phyloP scores from a whole-genome alignment of 352 stramenopile genomes.

The Phytophthora brassicae region DNA sequence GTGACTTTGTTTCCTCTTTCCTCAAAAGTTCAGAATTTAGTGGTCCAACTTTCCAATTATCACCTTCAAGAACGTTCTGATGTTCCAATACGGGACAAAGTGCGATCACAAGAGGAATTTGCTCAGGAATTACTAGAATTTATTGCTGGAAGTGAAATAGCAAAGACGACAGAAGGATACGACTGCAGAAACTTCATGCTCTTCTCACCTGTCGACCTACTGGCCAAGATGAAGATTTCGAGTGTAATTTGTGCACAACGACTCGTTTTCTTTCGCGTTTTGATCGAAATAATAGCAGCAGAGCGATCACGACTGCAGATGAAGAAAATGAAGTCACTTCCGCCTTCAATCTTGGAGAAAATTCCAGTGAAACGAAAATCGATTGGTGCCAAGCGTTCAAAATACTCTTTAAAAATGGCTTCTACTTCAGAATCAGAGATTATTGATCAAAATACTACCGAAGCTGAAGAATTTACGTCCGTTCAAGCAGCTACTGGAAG shows the following conservation, averaged over 20 bases:
- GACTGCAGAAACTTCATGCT: constrained; percentile 20
- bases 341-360: neutral
- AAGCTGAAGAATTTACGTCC: neutral
- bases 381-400: constrained; percentile 6
- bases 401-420: neutral
- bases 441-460: neutral
- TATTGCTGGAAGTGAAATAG: constrained; percentile 13
- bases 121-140: constrained; percentile 18
- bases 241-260: constrained; percentile 56
- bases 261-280: constrained; percentile 58
- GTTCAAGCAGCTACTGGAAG: constrained; percentile 9
- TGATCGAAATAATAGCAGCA: constrained; percentile 38
- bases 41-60: constrained; percentile 38
- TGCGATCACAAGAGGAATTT: constrained; percentile 9
- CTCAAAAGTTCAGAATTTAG: constrained; percentile 37
- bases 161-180: neutral
- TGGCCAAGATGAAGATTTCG: constrained; percentile 35
- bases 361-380: constrained; percentile 1
- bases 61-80: constrained; percentile 12
- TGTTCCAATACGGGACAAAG: constrained; percentile 1
- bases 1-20: constrained; percentile 47
- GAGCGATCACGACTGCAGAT: constrained; percentile 18
- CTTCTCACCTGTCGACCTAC: constrained; percentile 40
- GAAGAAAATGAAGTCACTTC: constrained; percentile 3
- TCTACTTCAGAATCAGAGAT: neutral